Percentiles rank a stretch among this genome's conserved stretches.
phyloP scores from a whole-genome alignment of 352 stramenopile species.

The Phytopythium mirpurense region DNA sequence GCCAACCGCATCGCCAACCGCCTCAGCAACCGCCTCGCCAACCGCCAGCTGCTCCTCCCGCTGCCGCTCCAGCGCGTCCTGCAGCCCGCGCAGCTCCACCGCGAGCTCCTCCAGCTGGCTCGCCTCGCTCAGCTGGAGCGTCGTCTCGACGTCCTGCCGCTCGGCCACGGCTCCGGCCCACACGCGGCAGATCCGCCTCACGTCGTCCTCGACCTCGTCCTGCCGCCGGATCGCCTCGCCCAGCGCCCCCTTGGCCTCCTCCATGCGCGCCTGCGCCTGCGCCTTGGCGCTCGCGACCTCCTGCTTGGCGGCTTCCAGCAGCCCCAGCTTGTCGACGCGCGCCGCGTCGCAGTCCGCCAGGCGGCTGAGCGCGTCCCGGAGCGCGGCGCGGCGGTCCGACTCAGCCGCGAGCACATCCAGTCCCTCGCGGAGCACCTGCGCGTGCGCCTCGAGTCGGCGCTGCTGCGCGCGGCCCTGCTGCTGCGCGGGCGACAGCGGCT shows the following conservation, averaged over 20 bases:
- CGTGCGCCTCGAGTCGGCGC: conserved; percentile 16
- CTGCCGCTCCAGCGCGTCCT: conserved; percentile 8
- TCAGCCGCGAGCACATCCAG: conserved; percentile 35
- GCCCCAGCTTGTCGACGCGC: conserved; percentile 28
- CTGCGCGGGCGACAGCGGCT: conserved; percentile 38
- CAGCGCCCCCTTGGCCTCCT: conserved; percentile 40
- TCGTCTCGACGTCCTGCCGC: conserved; percentile 70
- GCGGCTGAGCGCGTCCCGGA: conserved; percentile 28
- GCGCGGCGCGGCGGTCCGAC: conserved; percentile 19
- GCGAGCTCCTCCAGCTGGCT: conserved; percentile 31
- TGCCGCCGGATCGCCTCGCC: conserved; percentile 33
- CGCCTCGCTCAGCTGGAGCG: conserved; percentile 45
- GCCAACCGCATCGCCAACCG: not conserved
- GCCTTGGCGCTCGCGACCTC: conserved; percentile 34
- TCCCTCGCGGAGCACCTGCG: conserved; percentile 21
- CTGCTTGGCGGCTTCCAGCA: conserved; percentile 22
- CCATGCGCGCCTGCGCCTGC: conserved; percentile 50
- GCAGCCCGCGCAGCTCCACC: conserved; percentile 21
- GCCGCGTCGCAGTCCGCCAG: conserved; percentile 27
- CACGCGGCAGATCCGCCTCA: conserved; percentile 18
- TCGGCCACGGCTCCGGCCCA: conserved; percentile 39
- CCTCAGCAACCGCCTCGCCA: too few relatives aligned
- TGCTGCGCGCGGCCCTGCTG: conserved; percentile 29
- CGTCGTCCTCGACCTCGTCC: conserved; percentile 47
- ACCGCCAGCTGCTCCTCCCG: not conserved